Base-by-base conservation (phyloP, 2,329 filamentous ascomycete genomes). In the Fusarium longipes region DNA sequence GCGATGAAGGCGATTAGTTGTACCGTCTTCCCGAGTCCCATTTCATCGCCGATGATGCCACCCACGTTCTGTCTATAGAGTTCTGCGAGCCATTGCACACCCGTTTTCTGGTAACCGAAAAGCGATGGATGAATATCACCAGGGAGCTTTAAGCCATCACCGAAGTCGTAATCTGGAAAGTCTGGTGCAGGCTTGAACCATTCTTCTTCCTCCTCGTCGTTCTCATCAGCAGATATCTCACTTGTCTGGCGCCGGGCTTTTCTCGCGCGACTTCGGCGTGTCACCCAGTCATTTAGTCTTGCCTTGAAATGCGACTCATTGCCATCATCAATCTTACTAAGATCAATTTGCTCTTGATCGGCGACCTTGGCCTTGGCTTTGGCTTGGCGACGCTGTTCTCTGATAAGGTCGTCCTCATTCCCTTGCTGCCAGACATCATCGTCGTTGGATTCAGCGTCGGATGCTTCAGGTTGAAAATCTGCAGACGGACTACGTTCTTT, bases 101-200 rank as follows among this genome's bases (percentile, higher is more conserved):
- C 94, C 0, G 93, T 97, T 78, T 97, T 97, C 74, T 99, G 96
- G 70, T 99, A 99, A 66, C 96, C 93, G 73, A 98, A 99, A 0
- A 99, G 82, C 4, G 93, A 93, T 1, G 93, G 93, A 68, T 92
- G 94, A 9, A 99, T 95, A 72, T 99, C 96, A 3, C 96, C 96
- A 1, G 96, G 96, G 6, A 99, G 83, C 50, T 87, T 91, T 57
- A 96, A 87, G 5, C 87, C 91, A 36, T 92, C 90, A 51, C 91
- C 89, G 48, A 97, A 88, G 7, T 85, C 80, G 47, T 92, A 86
- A 76, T 97, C 94, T 0, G 91, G 83, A 35, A 91, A 87, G 35
- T 91, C 92, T 0, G 96, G 96, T 68, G 96, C 93, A 6, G 93
- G 92, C 73, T 93, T 91, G 68, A 92, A 88, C 90, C 93, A 97